These are phyloP conservation scores for Albophoma yamanashiensis DNA, from an alignment of 2,329 filamentous ascomycete species.

Conservation along the genomic window DNA sequence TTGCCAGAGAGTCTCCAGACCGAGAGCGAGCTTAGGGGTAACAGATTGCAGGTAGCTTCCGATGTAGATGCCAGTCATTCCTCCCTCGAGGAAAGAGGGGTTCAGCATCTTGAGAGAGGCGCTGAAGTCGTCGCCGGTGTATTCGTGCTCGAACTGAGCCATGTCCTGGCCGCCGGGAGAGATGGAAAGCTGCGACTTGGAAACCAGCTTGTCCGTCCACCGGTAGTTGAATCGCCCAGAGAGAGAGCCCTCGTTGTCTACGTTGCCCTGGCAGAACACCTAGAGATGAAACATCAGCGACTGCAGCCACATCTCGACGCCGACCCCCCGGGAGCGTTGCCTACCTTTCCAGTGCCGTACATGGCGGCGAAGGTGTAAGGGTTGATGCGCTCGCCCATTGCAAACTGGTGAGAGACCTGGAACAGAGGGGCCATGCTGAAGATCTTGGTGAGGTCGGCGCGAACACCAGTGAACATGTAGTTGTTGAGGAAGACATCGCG, in stretches of 20 bases:
- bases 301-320: background rate
- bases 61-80: conserved; percentile 89
- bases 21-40: conserved; percentile 76
- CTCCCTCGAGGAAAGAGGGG: conserved; percentile 86
- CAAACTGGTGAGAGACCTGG: conserved; percentile 94
- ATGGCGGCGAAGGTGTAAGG: conserved; percentile 93
- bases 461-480: conserved; percentile 91
- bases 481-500: conserved; percentile 95
- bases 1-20: conserved; percentile 91
- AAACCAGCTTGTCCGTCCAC: conserved; percentile 69
- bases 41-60: conserved; percentile 92
- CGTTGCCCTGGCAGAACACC: conserved; percentile 91
- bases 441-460: conserved; percentile 92
- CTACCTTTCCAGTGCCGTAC: conserved; percentile 85
- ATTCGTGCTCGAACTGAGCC: conserved; percentile 91
- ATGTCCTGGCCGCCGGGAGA: conserved; percentile 74
- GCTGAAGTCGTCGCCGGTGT: conserved; percentile 85
- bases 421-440: conserved; percentile 91
- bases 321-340: conserved; percentile 2
- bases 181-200: conserved; percentile 82
- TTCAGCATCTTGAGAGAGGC: conserved; percentile 90
- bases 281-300: conserved; percentile 22
- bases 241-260: conserved; percentile 86
- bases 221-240: conserved; percentile 88
- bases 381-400: conserved; percentile 85